Conservation (phyloP, 768 basidiomycete species). For the Panaeolus papilionaceus region DNA sequence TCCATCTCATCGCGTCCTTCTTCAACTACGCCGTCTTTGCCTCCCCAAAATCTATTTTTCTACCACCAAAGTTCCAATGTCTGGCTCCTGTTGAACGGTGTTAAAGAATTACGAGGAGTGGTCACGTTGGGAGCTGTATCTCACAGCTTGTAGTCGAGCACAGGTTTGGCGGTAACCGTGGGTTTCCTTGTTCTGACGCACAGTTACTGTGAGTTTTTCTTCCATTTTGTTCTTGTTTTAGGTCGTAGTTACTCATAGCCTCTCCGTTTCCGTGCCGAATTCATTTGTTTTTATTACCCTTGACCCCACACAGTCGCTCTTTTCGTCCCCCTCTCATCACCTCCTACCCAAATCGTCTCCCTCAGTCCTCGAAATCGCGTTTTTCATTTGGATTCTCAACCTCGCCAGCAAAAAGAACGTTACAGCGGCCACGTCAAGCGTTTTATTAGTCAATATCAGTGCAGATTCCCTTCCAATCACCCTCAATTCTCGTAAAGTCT, state of each 20-base stretch:
- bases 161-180: conserved; percentile 3
- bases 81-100: background rate
- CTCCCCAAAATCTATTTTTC: background rate
- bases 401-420: background rate
- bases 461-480: background rate
- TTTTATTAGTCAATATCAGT: background rate
- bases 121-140: background rate
- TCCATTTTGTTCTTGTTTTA: background rate
- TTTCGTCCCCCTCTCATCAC: background rate
- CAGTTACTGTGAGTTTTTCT: background rate
- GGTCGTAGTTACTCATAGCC: background rate
- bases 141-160: background rate
- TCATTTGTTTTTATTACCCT: background rate
- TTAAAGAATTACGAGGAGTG: background rate
- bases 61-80: background rate
- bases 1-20: background rate
- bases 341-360: too few species aligned
- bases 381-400: too few species aligned
- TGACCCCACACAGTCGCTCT: background rate
- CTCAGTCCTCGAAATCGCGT: too few species aligned
- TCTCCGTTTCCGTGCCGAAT: background rate
- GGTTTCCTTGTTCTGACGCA: background rate
- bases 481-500: background rate
- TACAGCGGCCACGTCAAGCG: background rate
- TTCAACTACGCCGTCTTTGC: background rate